phyloP scores from a whole-genome alignment of 1,284 basidiomycete species.

The Heterobasidion occidentale region DNA sequence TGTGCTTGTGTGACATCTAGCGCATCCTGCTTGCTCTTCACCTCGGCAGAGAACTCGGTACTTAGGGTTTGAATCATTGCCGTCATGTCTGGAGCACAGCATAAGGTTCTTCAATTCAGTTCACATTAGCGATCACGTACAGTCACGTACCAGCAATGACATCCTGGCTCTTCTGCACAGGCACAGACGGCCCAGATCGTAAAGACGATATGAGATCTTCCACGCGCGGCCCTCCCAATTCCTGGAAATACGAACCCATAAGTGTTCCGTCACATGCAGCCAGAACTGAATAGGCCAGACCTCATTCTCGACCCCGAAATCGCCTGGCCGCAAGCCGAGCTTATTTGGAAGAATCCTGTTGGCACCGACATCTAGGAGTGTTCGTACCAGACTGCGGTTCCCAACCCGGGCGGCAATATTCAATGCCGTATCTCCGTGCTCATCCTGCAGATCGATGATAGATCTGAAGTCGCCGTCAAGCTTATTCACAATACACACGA shows the following conservation, averaged over 20 bases:
- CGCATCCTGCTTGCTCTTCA: constrained; percentile 81
- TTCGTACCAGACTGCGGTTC: constrained; percentile 81
- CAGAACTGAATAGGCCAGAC: constrained; percentile 28
- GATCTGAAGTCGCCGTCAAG: constrained; percentile 70
- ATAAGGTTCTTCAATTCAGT: not conserved
- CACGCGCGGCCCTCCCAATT: constrained; percentile 60
- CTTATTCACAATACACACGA: constrained; percentile 75
- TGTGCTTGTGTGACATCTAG: constrained; percentile 83
- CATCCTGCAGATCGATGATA: constrained; percentile 89
- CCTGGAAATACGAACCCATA: constrained; percentile 28
- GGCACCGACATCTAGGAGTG: constrained; percentile 89
- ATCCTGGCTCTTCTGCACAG: constrained; percentile 84
- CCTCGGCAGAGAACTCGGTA: constrained; percentile 75
- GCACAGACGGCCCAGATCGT: constrained; percentile 61
- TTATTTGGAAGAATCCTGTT: constrained; percentile 92
- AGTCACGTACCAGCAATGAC: constrained; percentile 67
- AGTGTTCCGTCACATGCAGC: constrained; percentile 2
- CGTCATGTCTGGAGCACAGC: constrained; percentile 62
- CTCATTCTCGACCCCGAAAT: constrained; percentile 91
- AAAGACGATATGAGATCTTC: constrained; percentile 72
- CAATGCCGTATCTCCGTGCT: constrained; percentile 93
- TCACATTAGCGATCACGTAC: not conserved
- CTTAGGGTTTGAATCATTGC: constrained; percentile 74
- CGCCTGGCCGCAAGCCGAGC: constrained; percentile 84
- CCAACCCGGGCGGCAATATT: constrained; percentile 95